phyloP scores from a whole-genome alignment of 768 basidiomycete genomes.

The Rhizopogon roseolus region DNA sequence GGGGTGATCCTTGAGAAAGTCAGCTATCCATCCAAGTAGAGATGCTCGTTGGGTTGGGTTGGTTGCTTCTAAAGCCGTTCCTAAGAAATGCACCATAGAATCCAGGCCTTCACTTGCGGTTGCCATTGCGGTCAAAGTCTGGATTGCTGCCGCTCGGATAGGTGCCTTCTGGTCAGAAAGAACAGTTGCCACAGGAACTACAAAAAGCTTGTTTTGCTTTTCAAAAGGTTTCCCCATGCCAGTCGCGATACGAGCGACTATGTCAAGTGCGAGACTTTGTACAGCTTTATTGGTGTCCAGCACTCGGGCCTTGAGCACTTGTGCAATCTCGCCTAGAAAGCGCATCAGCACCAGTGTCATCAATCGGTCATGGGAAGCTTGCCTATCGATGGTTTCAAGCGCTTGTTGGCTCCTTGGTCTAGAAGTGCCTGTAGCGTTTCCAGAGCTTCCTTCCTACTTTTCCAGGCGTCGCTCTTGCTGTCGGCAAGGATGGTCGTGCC shows the following conservation, averaged over 20 bases:
- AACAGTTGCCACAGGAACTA: slow-evolving; percentile 72
- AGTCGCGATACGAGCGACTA: slow-evolving; percentile 82
- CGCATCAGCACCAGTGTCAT: neutral
- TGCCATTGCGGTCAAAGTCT: slow-evolving; percentile 78
- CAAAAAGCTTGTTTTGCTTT: slow-evolving; percentile 76
- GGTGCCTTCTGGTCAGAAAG: slow-evolving; percentile 91
- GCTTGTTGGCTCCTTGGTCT: slow-evolving; percentile 89
- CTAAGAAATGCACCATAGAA: slow-evolving; percentile 70
- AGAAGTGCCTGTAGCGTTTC: slow-evolving; percentile 79
- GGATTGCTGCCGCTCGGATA: slow-evolving; percentile 72
- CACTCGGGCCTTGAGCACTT: slow-evolving; percentile 82
- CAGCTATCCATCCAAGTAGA: slow-evolving; percentile 73
- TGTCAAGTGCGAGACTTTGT: slow-evolving; percentile 84
- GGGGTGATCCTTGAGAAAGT: slow-evolving; percentile 69
- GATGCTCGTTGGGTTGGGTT: slow-evolving; percentile 87
- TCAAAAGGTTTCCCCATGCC: slow-evolving; percentile 98
- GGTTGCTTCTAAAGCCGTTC: slow-evolving; percentile 73
- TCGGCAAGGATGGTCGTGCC: slow-evolving; percentile 80
- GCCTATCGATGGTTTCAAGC: slow-evolving; percentile 90
- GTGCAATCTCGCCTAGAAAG: slow-evolving; percentile 77
- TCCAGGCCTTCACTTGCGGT: slow-evolving; percentile 84
- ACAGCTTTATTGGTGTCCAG: slow-evolving; percentile 93
- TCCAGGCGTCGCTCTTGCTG: slow-evolving; percentile 93
- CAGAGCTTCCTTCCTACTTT: slow-evolving; percentile 91
- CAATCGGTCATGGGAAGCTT: slow-evolving; percentile 10